These are phyloP conservation scores for Lentinula edodes DNA, from an alignment of 768 basidiomycete genomes.

Conservation along the genomic window DNA sequence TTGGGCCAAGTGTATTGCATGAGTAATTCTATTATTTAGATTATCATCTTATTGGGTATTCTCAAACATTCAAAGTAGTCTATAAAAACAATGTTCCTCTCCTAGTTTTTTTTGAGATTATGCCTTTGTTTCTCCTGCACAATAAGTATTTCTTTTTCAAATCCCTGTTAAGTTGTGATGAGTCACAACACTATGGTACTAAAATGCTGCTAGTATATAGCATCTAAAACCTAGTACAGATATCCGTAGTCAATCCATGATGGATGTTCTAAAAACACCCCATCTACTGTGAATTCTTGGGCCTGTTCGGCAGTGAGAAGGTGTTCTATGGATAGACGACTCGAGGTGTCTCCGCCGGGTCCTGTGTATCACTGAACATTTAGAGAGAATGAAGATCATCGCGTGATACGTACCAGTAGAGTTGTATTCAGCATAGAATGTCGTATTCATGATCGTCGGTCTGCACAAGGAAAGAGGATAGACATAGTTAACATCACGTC, in stretches of 20 bases:
- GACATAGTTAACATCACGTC: neutral
- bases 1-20: no score
- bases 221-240: conserved; percentile 18
- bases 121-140: no score
- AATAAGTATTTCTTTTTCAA: no score
- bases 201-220: no score
- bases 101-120: no score
- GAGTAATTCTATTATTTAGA: no score
- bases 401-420: conserved; percentile 39
- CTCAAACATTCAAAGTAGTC: no score
- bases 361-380: conserved; percentile 25
- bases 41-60: no score
- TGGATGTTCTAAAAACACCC: conserved; percentile 46
- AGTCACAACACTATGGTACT: no score
- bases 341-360: conserved; percentile 44
- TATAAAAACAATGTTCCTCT: no score
- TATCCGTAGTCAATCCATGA: conserved; percentile 55
- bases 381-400: neutral
- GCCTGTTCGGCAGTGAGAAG: conserved; percentile 37
- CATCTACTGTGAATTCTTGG: conserved; percentile 34
- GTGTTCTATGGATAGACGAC: conserved; percentile 41
- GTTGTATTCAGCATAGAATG: conserved; percentile 53
- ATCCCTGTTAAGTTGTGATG: no score
- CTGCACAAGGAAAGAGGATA: conserved; percentile 23
- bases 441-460: conserved; percentile 43